Conservation (phyloP, 73 alveolate genomes). For the Stentor coeruleus region DNA sequence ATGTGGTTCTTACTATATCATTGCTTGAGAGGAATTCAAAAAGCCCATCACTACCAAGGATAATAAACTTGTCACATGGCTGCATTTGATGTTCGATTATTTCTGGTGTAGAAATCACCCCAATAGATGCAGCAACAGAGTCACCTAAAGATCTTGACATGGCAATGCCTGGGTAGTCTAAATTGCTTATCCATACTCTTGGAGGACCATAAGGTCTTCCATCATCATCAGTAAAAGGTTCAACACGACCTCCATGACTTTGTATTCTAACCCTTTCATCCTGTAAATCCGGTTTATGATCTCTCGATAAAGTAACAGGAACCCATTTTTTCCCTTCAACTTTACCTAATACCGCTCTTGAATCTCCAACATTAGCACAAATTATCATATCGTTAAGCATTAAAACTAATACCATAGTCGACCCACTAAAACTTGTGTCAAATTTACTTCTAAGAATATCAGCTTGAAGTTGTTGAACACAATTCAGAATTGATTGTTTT, state of each 20-base stretch:
- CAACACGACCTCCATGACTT: slow-evolving; percentile 35
- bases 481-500: slow-evolving; percentile 4
- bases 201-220: too few species aligned
- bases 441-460: slow-evolving; percentile 33
- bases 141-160: slow-evolving; percentile 28
- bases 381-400: slow-evolving; percentile 38
- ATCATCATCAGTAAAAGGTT: too few species aligned
- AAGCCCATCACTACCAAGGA: slow-evolving; percentile 80
- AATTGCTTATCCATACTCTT: too few species aligned
- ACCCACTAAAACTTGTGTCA: slow-evolving; percentile 48
- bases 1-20: slow-evolving; percentile 49
- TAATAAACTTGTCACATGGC: slow-evolving; percentile 54
- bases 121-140: slow-evolving; percentile 3
- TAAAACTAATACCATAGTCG: slow-evolving; percentile 60
- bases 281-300: slow-evolving; percentile 39
- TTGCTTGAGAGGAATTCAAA: slow-evolving; percentile 73
- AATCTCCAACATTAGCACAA: slow-evolving; percentile 69
- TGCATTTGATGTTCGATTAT: slow-evolving; percentile 45
- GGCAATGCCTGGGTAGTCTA: slow-evolving; percentile 23
- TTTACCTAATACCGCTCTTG: slow-evolving; percentile 58
- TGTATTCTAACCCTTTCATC: slow-evolving; percentile 35
- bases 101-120: slow-evolving; percentile 28
- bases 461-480: slow-evolving; percentile 27
- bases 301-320: slow-evolving; percentile 33
- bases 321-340: slow-evolving; percentile 11